Conservation (phyloP, 2,329 filamentous ascomycete species). For the Drechslera avenae region DNA sequence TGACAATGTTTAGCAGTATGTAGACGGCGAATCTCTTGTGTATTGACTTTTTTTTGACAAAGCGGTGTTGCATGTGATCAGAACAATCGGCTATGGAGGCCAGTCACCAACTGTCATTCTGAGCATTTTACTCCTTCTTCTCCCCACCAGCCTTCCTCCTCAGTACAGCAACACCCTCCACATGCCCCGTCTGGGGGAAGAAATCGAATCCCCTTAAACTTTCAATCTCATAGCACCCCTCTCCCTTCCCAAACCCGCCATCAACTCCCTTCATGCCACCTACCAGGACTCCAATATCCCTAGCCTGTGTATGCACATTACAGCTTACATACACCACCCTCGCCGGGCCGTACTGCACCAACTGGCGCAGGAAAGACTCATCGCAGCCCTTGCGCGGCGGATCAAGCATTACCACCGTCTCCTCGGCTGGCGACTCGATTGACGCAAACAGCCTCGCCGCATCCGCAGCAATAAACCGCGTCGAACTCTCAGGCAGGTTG, state of each 20-base stretch:
- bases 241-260: constrained; percentile 43
- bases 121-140: background rate
- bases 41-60: no score
- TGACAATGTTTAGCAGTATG: no score
- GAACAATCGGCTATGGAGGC: no score
- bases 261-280: constrained; percentile 62
- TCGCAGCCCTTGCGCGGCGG: constrained; percentile 97
- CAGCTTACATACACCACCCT: constrained; percentile 94
- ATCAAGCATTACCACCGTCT: constrained; percentile 94
- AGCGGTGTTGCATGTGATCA: no score
- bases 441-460: constrained; percentile 80
- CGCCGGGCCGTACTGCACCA: constrained; percentile 76
- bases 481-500: constrained; percentile 67
- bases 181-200: constrained; percentile 83
- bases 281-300: constrained; percentile 88
- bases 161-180: constrained; percentile 68
- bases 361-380: constrained; percentile 77
- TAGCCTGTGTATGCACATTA: constrained; percentile 95
- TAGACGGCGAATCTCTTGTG: no score
- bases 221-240: constrained; percentile 77
- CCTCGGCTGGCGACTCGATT: constrained; percentile 73
- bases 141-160: constrained; percentile 44
- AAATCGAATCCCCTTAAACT: constrained; percentile 94
- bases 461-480: constrained; percentile 87
- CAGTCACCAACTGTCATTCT: no score